phyloP scores from a whole-genome alignment of 2,329 filamentous ascomycete species.

The Fusarium sp. region DNA sequence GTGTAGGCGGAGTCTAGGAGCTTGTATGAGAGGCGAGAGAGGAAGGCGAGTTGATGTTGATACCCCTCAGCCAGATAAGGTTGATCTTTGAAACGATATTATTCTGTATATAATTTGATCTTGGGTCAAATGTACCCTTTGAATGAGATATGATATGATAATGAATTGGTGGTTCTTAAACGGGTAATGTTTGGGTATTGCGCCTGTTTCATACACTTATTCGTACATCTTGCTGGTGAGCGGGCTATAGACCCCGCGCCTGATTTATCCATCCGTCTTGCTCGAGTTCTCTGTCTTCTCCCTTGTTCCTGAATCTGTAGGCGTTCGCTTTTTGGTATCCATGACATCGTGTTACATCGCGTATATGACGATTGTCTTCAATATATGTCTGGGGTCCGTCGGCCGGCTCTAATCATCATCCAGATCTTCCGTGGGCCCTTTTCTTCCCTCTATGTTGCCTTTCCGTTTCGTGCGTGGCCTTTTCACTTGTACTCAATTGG shows the following conservation, averaged over 20 bases:
- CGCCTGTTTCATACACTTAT: conserved; percentile 34
- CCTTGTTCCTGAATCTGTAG: background rate
- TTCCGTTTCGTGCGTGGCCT: background rate
- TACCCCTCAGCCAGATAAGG: conserved; percentile 43
- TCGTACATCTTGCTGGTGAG: conserved; percentile 30
- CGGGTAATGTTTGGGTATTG: conserved; percentile 26
- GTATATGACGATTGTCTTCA: background rate
- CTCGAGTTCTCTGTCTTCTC: background rate
- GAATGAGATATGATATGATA: conserved; percentile 35
- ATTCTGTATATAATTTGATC: conserved; percentile 38
- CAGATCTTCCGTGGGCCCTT: background rate
- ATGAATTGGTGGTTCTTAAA: conserved; percentile 19
- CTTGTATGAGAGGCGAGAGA: background rate
- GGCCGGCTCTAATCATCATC: background rate
- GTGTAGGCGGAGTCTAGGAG: conserved; percentile 59
- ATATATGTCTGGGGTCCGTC: background rate
- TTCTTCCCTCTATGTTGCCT: background rate
- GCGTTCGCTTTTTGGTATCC: background rate
- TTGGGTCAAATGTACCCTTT: conserved; percentile 14
- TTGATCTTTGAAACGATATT: conserved; percentile 34
- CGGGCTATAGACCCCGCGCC: background rate
- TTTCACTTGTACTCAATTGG: conserved; percentile 67
- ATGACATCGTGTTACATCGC: background rate
- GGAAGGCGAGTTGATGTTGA: conserved; percentile 40
- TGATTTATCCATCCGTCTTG: background rate